These are phyloP conservation scores for Penicillium nucicola DNA, from an alignment of 495 filamentous ascomycete genomes.

Conservation along the genomic window DNA sequence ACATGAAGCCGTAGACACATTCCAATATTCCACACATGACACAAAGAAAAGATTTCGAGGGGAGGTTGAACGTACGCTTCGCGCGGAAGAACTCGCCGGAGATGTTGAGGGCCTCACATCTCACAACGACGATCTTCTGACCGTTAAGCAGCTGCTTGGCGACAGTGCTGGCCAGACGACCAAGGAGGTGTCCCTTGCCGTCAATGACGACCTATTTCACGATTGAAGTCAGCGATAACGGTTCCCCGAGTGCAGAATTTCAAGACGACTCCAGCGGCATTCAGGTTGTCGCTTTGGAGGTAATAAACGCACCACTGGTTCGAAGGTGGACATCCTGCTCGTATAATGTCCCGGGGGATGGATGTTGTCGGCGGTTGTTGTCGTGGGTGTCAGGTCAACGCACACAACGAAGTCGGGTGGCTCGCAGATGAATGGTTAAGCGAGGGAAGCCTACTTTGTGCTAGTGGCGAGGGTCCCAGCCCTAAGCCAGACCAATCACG, in stretches of 20 bases:
- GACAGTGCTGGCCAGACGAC: conserved; percentile 96
- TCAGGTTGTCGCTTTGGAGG: conserved; percentile 9
- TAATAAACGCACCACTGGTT: conserved; percentile 80
- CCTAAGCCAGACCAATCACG: conserved; percentile 35
- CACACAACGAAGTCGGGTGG: conserved; percentile 48
- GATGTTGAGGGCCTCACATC: conserved; percentile 99
- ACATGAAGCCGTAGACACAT: background rate
- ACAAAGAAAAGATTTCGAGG: conserved; percentile 14
- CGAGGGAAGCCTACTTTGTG: conserved; percentile 39
- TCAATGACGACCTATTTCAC: conserved; percentile 83
- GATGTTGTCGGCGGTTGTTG: conserved; percentile 51
- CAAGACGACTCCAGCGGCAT: conserved; percentile 1
- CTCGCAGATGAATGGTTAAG: conserved; percentile 39
- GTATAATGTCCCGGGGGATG: conserved; percentile 42
- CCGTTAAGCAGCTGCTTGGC: conserved; percentile 99
- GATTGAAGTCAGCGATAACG: conserved; percentile 29
- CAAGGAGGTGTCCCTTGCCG: conserved; percentile 99
- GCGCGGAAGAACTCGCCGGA: conserved; percentile 99
- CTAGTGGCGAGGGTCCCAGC: conserved; percentile 38
- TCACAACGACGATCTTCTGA: conserved; percentile 98
- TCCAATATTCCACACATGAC: conserved; percentile 7
- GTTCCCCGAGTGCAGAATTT: background rate
- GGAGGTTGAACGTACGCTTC: conserved; percentile 78
- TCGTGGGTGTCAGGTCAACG: conserved; percentile 47
- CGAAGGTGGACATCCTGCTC: conserved; percentile 95